Evolutionary conservation across 345 rosid species (phyloP).

Genomic region (Populus ilicifolia): DNA sequence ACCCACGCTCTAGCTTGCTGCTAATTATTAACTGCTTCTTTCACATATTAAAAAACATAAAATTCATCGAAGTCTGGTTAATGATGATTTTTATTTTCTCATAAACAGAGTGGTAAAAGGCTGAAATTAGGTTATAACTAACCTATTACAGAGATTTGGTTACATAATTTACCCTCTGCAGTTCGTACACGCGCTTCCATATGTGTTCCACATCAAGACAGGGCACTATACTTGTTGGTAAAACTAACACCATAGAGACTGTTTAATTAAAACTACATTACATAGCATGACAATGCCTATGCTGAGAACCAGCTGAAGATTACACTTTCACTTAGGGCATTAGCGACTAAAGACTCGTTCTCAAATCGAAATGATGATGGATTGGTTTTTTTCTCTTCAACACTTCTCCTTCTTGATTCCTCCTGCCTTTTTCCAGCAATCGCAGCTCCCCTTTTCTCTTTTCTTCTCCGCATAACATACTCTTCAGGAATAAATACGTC

Average conservation of each 20-base stretch:
- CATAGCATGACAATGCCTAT: conserved; percentile 5
- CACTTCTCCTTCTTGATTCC: conserved; percentile 11
- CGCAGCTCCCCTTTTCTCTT: conserved; percentile 45
- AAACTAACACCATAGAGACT: not conserved
- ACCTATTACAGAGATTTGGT: not conserved
- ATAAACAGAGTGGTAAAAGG: too few species aligned
- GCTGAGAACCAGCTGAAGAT: conserved; percentile 36
- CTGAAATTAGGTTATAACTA: too few species aligned
- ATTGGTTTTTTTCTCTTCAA: conserved; percentile 12
- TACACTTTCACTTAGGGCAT: conserved; percentile 21
- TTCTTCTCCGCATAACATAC: conserved; percentile 49
- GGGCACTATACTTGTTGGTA: not conserved
- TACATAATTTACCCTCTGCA: too few species aligned
- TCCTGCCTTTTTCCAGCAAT: conserved; percentile 16
- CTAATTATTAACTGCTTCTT: too few species aligned
- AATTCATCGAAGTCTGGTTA: not conserved
- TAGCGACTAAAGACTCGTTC: conserved; percentile 9
- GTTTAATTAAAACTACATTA: not conserved
- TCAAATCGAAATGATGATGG: conserved; percentile 10
- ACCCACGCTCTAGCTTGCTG: not conserved
- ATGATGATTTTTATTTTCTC: too few species aligned
- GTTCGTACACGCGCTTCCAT: not conserved
- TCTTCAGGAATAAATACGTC: conserved; percentile 72
- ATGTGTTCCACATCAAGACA: not conserved
- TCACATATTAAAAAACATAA: not conserved